Conservation (phyloP, 1,139 yeast species). For the Insectozyma bohioensis region DNA sequence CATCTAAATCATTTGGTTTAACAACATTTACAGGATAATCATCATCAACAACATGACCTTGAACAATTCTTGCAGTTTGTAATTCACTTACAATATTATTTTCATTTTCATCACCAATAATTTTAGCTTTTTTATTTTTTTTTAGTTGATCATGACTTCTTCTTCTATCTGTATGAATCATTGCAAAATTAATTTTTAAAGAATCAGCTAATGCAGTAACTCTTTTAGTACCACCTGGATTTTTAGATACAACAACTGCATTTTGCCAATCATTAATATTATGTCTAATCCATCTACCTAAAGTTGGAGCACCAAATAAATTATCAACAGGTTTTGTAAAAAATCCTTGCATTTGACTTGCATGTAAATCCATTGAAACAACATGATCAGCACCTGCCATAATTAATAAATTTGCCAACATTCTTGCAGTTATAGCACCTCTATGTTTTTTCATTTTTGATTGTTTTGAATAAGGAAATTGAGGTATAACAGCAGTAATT, state of each 20-base stretch:
- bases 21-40: slow-evolving; percentile 42
- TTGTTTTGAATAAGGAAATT: slow-evolving; percentile 96
- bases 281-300: slow-evolving; percentile 94
- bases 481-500: slow-evolving; percentile 96
- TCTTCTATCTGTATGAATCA: slow-evolving; percentile 98
- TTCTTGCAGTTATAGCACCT: slow-evolving; percentile 98
- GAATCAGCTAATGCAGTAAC: slow-evolving; percentile 97
- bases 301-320: slow-evolving; percentile 92
- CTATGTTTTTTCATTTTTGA: slow-evolving; percentile 97
- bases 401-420: slow-evolving; percentile 90
- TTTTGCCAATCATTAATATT: slow-evolving; percentile 79
- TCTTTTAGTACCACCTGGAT: slow-evolving; percentile 98
- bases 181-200: slow-evolving; percentile 92
- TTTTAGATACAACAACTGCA: slow-evolving; percentile 88
- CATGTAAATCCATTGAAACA: slow-evolving; percentile 96
- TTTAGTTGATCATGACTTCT: slow-evolving; percentile 74
- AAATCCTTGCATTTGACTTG: slow-evolving; percentile 99
- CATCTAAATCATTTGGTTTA: slow-evolving; percentile 39
- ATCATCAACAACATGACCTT: slow-evolving; percentile 97
- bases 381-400: slow-evolving; percentile 99
- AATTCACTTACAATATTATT: slow-evolving; percentile 78
- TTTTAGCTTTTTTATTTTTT: slow-evolving; percentile 29
- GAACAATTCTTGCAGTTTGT: slow-evolving; percentile 93
- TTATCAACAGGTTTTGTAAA: slow-evolving; percentile 97
- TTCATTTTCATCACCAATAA: slow-evolving; percentile 26